Conservation (phyloP, 257 asterid genomes). For the Gentiana macrophylla region DNA sequence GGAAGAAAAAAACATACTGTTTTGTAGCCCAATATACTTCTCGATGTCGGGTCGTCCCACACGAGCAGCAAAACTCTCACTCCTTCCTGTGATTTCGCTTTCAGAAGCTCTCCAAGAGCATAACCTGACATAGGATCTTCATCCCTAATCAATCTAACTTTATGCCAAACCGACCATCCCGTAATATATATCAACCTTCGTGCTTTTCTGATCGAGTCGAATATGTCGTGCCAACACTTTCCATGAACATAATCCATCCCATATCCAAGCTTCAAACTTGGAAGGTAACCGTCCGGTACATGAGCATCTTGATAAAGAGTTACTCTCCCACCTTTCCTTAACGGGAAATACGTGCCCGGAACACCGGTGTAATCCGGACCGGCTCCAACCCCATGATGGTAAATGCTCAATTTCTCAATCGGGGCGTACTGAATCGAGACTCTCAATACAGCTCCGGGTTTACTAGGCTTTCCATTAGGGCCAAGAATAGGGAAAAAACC, state of each 20-base stretch:
- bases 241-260: constrained; percentile 79
- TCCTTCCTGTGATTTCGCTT: constrained; percentile 94
- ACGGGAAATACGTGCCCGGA: constrained; percentile 88
- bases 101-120: constrained; percentile 87
- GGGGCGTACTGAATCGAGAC: constrained; percentile 64
- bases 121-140: constrained; percentile 36
- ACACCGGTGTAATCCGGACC: constrained; percentile 84
- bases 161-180: constrained; percentile 99
- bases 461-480: constrained; percentile 69
- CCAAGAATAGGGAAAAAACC: constrained; percentile 73
- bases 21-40: constrained; percentile 87
- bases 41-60: constrained; percentile 99
- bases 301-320: constrained; percentile 98
- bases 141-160: constrained; percentile 83
- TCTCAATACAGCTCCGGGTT: constrained; percentile 76
- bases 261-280: constrained; percentile 54
- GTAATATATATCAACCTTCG: constrained; percentile 76
- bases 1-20: constrained; percentile 41
- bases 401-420: constrained; percentile 58
- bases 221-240: constrained; percentile 86
- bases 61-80: constrained; percentile 91
- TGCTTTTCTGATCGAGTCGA: constrained; percentile 76
- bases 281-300: constrained; percentile 79
- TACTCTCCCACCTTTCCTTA: constrained; percentile 82
- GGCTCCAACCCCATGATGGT: constrained; percentile 78